Evolutionary conservation across 768 basidiomycete species (phyloP).

Genomic region (Termitomyces sp.): DNA sequence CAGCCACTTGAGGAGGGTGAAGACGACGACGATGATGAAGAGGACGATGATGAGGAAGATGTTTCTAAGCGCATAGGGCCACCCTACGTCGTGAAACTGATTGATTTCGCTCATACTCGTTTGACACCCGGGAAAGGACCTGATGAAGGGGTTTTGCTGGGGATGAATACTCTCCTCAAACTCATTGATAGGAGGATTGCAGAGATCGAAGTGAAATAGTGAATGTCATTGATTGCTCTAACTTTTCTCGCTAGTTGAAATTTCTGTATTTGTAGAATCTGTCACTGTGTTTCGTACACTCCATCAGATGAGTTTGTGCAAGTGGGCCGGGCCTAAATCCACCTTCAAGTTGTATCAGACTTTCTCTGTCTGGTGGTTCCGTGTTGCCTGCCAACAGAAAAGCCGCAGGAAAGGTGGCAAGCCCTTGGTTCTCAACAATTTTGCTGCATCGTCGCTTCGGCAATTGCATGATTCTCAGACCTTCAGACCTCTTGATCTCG

Average conservation of each 20-base stretch:
- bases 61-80: slow-evolving; percentile 34
- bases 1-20: slow-evolving; percentile 12
- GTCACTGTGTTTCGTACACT: not conserved
- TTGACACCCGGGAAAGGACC: slow-evolving; percentile 65
- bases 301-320: not conserved
- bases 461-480: too few relatives aligned
- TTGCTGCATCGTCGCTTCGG: not conserved
- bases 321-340: too few relatives aligned
- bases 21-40: slow-evolving; percentile 8
- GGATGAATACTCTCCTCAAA: slow-evolving; percentile 59
- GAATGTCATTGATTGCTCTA: not conserved
- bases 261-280: not conserved
- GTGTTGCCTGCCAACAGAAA: not conserved
- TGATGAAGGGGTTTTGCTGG: slow-evolving; percentile 73
- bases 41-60: slow-evolving; percentile 10
- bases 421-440: too few relatives aligned
- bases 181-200: slow-evolving; percentile 43
- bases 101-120: slow-evolving; percentile 92
- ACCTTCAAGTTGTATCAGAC: too few relatives aligned
- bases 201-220: slow-evolving; percentile 9
- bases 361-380: too few relatives aligned
- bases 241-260: not conserved
- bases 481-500: too few relatives aligned
- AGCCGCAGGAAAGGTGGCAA: not conserved
- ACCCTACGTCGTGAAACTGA: slow-evolving; percentile 68